These are phyloP conservation scores for Nicotiana noctiflora DNA, from an alignment of 257 asterid species.

Conservation along the genomic window DNA sequence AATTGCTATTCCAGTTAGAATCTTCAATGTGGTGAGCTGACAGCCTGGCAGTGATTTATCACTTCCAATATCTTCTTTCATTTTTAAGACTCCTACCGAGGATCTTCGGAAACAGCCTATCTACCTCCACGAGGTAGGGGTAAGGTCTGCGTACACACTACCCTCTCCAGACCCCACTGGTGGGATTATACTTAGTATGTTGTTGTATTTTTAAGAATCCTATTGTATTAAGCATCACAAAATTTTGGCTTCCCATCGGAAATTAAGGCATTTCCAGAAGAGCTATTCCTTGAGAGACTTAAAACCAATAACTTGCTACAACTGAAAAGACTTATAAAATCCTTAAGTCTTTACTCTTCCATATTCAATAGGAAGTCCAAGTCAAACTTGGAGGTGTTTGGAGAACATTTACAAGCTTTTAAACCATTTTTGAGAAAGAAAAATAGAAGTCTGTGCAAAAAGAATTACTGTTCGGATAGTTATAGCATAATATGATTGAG, in stretches of 20 bases:
- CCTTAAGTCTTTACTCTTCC: not conserved
- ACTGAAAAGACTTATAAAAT: not conserved
- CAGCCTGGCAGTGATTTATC: not conserved
- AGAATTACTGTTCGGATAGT: not conserved
- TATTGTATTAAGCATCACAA: not conserved
- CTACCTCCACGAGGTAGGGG: no score
- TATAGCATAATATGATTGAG: not conserved
- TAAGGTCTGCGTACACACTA: no score
- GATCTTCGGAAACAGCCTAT: no score
- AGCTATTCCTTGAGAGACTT: not conserved
- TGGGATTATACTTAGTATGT: no score
- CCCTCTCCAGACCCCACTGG: no score
- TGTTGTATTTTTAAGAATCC: not conserved
- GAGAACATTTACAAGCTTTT: not conserved
- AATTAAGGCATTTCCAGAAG: not conserved
- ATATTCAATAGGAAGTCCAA: not conserved
- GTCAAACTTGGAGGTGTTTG: not conserved
- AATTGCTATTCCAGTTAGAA: not conserved
- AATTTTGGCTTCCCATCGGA: not conserved
- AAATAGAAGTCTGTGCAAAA: not conserved
- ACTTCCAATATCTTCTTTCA: not conserved
- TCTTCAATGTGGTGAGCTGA: not conserved
- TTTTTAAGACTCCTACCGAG: not conserved
- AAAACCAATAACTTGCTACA: not conserved
- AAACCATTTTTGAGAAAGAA: not conserved